Evolutionary conservation across 1,139 yeast species (phyloP).

Genomic region (Geotrichum candidum): DNA sequence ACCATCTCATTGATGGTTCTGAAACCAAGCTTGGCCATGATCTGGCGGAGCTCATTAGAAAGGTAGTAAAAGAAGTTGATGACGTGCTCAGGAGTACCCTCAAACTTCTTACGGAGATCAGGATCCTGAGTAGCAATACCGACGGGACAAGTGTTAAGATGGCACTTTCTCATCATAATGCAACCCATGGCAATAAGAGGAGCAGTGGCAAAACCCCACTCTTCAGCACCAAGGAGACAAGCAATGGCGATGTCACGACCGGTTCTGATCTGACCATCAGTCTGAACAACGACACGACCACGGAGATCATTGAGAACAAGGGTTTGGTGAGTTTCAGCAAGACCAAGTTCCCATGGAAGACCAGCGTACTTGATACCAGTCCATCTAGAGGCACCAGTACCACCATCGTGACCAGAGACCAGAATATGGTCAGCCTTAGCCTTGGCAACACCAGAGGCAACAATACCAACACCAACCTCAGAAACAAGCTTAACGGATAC

Average conservation of each 20-base stretch:
- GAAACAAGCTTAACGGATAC: constrained; percentile 94
- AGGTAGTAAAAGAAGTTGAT: constrained; percentile 94
- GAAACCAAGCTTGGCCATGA: constrained; percentile 93
- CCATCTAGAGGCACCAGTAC: constrained; percentile 99
- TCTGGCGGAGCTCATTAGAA: constrained; percentile 83
- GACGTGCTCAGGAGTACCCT: constrained; percentile 97
- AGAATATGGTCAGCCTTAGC: constrained; percentile 96
- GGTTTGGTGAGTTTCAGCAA: constrained; percentile 97
- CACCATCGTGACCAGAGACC: constrained; percentile 98
- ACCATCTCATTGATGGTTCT: constrained; percentile 97
- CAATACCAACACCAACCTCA: constrained; percentile 98
- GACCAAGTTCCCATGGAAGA: constrained; percentile 97
- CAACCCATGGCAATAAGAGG: constrained; percentile 98
- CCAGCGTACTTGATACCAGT: constrained; percentile 97
- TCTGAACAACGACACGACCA: constrained; percentile 91
- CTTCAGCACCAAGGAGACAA: constrained; percentile 93
- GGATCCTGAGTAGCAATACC: constrained; percentile 99
- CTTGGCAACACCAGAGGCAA: constrained; percentile 98
- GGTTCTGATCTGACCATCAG: constrained; percentile 95
- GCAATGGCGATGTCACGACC: constrained; percentile 97
- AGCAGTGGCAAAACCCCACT: constrained; percentile 96
- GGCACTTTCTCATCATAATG: constrained; percentile 92
- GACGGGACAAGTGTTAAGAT: constrained; percentile 89
- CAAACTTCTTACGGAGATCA: constrained; percentile 80
- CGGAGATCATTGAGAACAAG: constrained; percentile 90